Evolutionary conservation across 805 yeast genomes (phyloP).

Genomic region (Kluyveromyces nonfermentans): DNA sequence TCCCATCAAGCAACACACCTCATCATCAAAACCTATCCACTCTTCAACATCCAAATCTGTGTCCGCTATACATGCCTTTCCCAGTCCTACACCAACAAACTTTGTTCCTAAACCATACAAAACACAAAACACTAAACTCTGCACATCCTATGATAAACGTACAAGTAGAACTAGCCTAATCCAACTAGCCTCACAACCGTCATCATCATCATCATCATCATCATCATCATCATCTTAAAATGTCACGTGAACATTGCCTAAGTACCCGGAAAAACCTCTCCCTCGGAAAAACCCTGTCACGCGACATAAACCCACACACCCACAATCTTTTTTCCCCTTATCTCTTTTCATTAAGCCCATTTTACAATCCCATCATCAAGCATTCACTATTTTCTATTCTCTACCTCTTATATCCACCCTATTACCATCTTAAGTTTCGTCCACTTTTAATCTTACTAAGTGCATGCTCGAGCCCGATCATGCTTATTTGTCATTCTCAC

Average conservation of each 20-base stretch:
- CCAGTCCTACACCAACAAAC: constrained; percentile 1
- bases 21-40: neutral
- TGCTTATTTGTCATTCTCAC: neutral
- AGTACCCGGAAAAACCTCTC: no score
- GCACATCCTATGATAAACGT: constrained; percentile 5
- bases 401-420: no score
- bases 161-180: constrained; percentile 7
- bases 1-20: neutral
- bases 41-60: neutral
- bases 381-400: neutral
- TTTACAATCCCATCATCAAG: no score
- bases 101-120: constrained; percentile 19
- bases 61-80: constrained; percentile 1
- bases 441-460: no score
- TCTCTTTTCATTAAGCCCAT: no score
- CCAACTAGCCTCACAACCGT: neutral
- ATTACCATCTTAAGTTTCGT: no score
- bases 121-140: constrained; percentile 9
- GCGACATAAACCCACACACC: no score
- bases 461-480: neutral
- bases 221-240: no score
- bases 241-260: no score
- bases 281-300: no score
- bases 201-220: no score
- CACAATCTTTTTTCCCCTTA: no score